These are phyloP conservation scores for Haplographium delicatum DNA, from an alignment of 495 filamentous ascomycete species.

Conservation along the genomic window DNA sequence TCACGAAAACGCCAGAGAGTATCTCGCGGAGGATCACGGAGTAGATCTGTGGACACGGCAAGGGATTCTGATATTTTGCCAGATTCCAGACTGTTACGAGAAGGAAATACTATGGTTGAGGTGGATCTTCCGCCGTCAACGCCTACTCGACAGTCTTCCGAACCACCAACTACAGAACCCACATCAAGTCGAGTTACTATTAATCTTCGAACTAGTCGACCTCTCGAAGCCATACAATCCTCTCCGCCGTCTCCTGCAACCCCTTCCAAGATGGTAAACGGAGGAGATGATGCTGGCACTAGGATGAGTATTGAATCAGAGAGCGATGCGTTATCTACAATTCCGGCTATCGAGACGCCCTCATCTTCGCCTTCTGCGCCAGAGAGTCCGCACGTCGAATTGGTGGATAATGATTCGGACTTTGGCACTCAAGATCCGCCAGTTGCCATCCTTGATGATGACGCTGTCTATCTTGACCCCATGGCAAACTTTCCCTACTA, in stretches of 20 bases:
- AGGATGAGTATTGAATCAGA: conserved; percentile 23
- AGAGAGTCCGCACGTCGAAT: conserved; percentile 29
- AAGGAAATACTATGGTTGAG: conserved; percentile 24
- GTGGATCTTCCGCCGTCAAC: conserved; percentile 22
- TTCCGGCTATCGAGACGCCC: conserved; percentile 27
- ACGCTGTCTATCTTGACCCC: conserved; percentile 35
- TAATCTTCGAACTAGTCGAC: conserved; percentile 42
- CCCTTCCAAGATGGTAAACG: conserved; percentile 22
- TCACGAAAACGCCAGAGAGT: conserved; percentile 45
- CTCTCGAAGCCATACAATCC: conserved; percentile 35
- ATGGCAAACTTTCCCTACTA: conserved; percentile 30
- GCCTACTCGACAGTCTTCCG: conserved; percentile 19
- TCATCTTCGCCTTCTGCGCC: conserved; percentile 29
- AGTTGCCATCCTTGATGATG: conserved; percentile 23
- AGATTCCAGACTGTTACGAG: conserved; percentile 35
- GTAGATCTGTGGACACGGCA: conserved; percentile 22
- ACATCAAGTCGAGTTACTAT: conserved; percentile 45
- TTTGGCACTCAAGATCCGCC: conserved; percentile 11
- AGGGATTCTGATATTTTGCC: conserved; percentile 22
- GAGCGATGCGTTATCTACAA: conserved; percentile 25
- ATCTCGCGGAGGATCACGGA: conserved; percentile 21
- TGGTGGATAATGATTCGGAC: conserved; percentile 23
- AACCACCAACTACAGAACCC: conserved; percentile 11
- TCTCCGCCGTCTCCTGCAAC: conserved; percentile 40
- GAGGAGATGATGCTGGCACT: conserved; percentile 7